Conservation (phyloP, 768 basidiomycete species). For the Asterophora lycoperdoides region DNA sequence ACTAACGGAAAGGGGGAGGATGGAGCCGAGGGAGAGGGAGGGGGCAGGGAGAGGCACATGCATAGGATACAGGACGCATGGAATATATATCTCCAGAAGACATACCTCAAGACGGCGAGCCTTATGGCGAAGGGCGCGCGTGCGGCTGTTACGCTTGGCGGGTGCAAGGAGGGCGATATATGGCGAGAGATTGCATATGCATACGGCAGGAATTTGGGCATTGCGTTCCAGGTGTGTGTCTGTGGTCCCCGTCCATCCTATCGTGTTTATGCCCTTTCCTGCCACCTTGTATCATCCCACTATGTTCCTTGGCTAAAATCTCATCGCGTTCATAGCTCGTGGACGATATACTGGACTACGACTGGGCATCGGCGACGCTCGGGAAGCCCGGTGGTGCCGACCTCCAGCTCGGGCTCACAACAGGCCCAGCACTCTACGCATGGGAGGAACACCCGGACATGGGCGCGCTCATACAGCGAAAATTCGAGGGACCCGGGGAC, state of each 20-base stretch:
- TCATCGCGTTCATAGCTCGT: conserved; percentile 60
- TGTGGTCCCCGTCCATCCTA: too few species aligned
- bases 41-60: conserved; percentile 18
- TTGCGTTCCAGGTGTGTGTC: conserved; percentile 81
- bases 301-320: too few species aligned
- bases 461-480: conserved; percentile 79
- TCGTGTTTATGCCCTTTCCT: too few species aligned
- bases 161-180: conserved; percentile 74
- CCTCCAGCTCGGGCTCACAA: conserved; percentile 79
- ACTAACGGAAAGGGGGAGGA: conserved; percentile 20
- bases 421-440: conserved; percentile 91
- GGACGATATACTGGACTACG: conserved; percentile 94
- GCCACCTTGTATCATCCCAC: too few species aligned
- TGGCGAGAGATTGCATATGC: conserved; percentile 97
- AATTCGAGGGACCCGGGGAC: conserved; percentile 79
- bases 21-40: conserved; percentile 11
- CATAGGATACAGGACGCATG: conserved; percentile 44
- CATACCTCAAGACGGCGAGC: conserved; percentile 90
- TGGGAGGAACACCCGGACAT: conserved; percentile 92
- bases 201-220: conserved; percentile 89
- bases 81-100: conserved; percentile 87
- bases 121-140: conserved; percentile 90
- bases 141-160: conserved; percentile 85
- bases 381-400: conserved; percentile 93
- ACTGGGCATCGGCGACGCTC: conserved; percentile 65